Conservation (phyloP, 306 rosid species). For the Canavalia ensiformis region DNA sequence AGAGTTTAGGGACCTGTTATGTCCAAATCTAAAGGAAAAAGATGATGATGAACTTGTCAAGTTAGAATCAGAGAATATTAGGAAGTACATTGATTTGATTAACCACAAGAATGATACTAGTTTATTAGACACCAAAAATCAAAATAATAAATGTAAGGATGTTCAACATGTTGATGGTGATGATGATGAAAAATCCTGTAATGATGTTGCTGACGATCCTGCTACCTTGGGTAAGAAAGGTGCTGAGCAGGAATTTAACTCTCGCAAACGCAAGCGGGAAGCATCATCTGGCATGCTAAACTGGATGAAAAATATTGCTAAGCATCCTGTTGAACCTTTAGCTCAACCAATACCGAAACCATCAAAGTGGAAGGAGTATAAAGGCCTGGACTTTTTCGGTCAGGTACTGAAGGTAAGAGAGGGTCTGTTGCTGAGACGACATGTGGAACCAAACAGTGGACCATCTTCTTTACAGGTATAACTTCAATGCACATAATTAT, state of each 20-base stretch:
- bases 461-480: conserved; percentile 69
- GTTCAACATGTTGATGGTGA: conserved; percentile 34
- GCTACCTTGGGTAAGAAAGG: conserved; percentile 40
- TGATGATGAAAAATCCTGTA: conserved; percentile 36
- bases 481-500: conserved; percentile 33
- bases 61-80: conserved; percentile 50
- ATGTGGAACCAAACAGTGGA: conserved; percentile 55
- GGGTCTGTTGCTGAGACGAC: conserved; percentile 50
- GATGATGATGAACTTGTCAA: conserved; percentile 43
- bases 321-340: conserved; percentile 61
- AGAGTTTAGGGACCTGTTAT: conserved; percentile 60
- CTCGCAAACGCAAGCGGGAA: conserved; percentile 73
- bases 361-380: conserved; percentile 65
- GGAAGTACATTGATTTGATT: conserved; percentile 45
- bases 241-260: conserved; percentile 48
- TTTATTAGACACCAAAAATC: conserved; percentile 42
- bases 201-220: conserved; percentile 34
- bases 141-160: conserved; percentile 38
- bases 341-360: conserved; percentile 61
- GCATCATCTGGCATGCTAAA: conserved; percentile 68
- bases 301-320: conserved; percentile 72
- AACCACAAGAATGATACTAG: conserved; percentile 44
- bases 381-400: conserved; percentile 59
- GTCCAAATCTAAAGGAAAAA: conserved; percentile 46
- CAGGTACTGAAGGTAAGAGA: conserved; percentile 74